Base-by-base conservation (phyloP, 2,329 filamentous ascomycete species). In the Fusarium coffeatum region DNA sequence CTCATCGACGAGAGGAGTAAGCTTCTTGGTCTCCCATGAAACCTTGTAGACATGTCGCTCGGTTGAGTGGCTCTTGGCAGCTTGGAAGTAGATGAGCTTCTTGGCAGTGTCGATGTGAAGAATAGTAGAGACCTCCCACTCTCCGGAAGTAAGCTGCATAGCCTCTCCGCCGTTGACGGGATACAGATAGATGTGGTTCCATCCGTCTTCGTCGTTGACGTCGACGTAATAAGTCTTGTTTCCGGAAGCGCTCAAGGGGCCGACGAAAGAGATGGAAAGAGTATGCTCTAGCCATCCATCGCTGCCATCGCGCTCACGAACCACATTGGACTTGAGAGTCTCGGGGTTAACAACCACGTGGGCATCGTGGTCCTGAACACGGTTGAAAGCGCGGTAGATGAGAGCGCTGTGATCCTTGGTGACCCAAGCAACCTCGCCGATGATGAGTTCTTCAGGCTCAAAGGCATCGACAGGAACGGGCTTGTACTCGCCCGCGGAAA, bases 31-130 rank as follows among this genome's bases (percentile, higher is more conserved):
- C 6, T 81, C 79, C 72, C 88, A 89, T 0, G 86, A 89, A 13
- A 92, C 87, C 4, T 87, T 90, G 80, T 91, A 92, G 8, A 92
- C 72, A 70, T 92, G 90, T 3, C 87, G 84, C 75, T 92, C 89
- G 1, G 89, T 91, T 64, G 86, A 88, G 80, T 92, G 88, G 45
- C 83, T 84, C 72, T 90, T 86, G 0, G 89, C 90, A 2, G 90
- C 90, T 4, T 85, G 83, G 79, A 87, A 92, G 80, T 91, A 91
- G 55, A 92, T 78, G 9, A 90, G 78, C 27, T 85, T 82, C 9
- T 84, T 84, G 41, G 80, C 75, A 1, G 81, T 82, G 73, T 92
- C 89, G 50, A 92, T 82, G 71, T 89, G 87, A 37, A 89, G 78
- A 48, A 92, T 85, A 0, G 81, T 72, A 0, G 82, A 80, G 4